phyloP scores from a whole-genome alignment of 352 stramenopile genomes.

The Phytophthora idaei region DNA sequence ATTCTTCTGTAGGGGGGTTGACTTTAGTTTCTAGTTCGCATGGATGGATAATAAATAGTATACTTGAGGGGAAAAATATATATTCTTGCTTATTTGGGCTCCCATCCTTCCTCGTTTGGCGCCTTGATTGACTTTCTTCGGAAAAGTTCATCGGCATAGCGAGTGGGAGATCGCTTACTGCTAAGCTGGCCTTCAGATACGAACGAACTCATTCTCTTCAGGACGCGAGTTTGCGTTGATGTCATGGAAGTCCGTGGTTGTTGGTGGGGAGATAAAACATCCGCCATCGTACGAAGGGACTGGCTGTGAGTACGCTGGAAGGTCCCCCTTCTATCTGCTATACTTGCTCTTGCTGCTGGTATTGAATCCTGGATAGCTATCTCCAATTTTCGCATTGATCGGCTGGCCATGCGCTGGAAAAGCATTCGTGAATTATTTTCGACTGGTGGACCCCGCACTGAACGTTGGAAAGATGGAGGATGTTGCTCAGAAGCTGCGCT shows the following conservation, averaged over 20 bases:
- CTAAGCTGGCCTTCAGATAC: conserved; percentile 17
- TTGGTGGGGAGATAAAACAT: conserved; percentile 4
- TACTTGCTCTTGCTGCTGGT: background rate
- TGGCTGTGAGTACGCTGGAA: conserved; percentile 31
- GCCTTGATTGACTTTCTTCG: conserved; percentile 8
- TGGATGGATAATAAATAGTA: background rate
- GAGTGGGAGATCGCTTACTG: conserved; percentile 27
- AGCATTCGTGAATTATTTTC: conserved; percentile 4
- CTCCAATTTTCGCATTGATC: conserved; percentile 26
- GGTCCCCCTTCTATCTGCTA: conserved; percentile 4
- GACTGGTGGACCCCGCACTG: background rate
- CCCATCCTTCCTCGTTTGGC: conserved; percentile 19
- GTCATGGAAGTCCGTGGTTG: conserved; percentile 5
- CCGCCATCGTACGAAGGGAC: conserved; percentile 20
- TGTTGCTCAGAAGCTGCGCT: background rate
- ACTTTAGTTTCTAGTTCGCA: background rate
- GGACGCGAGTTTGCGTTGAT: conserved; percentile 12
- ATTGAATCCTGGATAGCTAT: conserved; percentile 6
- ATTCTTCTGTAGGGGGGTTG: background rate
- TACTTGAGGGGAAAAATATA: no score
- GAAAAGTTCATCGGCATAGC: conserved; percentile 38
- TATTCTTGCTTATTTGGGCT: conserved; percentile 3
- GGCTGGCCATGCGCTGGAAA: conserved; percentile 25
- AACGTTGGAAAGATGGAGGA: background rate
- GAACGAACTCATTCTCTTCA: conserved; percentile 34